phyloP scores from a whole-genome alignment of 495 filamentous ascomycete species.

The Daldinia caldariorum region DNA sequence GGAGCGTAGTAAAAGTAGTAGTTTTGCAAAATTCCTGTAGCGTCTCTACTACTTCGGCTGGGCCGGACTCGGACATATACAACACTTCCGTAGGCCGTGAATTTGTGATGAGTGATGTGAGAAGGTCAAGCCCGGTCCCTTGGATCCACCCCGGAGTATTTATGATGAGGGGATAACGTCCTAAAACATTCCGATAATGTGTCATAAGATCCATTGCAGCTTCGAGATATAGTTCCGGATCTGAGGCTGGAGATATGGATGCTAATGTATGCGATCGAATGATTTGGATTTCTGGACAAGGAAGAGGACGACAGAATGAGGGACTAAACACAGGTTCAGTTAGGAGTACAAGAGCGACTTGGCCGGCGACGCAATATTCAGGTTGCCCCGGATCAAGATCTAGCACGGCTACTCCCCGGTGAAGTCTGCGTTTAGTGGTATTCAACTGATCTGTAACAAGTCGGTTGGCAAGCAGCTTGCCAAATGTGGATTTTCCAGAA shows the following conservation, averaged over 20 bases:
- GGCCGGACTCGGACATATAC: slow-evolving; percentile 79
- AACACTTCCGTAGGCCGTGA: slow-evolving; percentile 67
- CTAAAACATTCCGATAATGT: slow-evolving; percentile 63
- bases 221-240: slow-evolving; percentile 74
- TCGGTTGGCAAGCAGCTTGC: slow-evolving; percentile 77
- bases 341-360: slow-evolving; percentile 75
- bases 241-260: slow-evolving; percentile 71
- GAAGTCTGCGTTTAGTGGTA: slow-evolving; percentile 38
- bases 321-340: slow-evolving; percentile 74
- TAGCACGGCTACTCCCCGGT: slow-evolving; percentile 67
- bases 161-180: slow-evolving; percentile 72
- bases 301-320: slow-evolving; percentile 74
- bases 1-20: slow-evolving; percentile 55
- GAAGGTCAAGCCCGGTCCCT: slow-evolving; percentile 75
- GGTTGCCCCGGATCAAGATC: slow-evolving; percentile 89
- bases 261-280: slow-evolving; percentile 79
- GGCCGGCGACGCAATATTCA: slow-evolving; percentile 80
- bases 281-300: slow-evolving; percentile 46
- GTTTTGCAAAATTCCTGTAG: slow-evolving; percentile 56
- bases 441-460: slow-evolving; percentile 63
- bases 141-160: slow-evolving; percentile 88
- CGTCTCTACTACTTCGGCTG: slow-evolving; percentile 68
- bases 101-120: slow-evolving; percentile 67
- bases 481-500: slow-evolving; percentile 88
- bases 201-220: slow-evolving; percentile 74